phyloP scores from a whole-genome alignment of 2,329 filamentous ascomycete species.

The Fusarium papillatum region DNA sequence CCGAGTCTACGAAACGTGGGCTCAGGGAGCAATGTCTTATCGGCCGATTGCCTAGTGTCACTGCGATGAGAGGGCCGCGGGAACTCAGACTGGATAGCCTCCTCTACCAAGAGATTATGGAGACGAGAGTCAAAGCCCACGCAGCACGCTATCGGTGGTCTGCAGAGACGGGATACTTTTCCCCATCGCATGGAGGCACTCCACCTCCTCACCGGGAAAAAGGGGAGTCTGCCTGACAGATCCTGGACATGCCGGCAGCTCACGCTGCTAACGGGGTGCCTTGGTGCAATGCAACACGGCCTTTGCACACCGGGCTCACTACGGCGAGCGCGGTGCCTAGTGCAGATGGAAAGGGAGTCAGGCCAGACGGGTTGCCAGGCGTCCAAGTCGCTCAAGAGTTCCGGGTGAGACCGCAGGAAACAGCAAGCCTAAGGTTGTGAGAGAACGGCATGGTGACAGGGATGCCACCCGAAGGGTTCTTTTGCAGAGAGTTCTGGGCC shows the following conservation, averaged over 20 bases:
- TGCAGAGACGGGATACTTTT: conserved; percentile 17
- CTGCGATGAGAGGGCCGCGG: conserved; percentile 15
- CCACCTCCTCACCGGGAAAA: conserved; percentile 21
- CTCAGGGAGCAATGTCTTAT: conserved; percentile 27
- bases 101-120: background rate
- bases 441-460: conserved; percentile 29
- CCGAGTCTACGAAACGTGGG: conserved; percentile 22
- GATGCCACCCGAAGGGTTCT: conserved; percentile 29
- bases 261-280: background rate
- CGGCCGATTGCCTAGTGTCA: conserved; percentile 31
- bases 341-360: background rate
- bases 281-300: background rate
- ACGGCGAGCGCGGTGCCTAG: background rate
- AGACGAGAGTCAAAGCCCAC: conserved; percentile 12
- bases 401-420: conserved; percentile 32
- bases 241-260: conserved; percentile 1
- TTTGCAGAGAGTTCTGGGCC: conserved; percentile 18
- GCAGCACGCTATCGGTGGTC: conserved; percentile 31
- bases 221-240: background rate
- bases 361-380: conserved; percentile 3
- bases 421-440: conserved; percentile 17
- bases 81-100: background rate
- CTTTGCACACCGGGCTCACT: background rate
- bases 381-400: conserved; percentile 2
- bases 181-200: conserved; percentile 15